Evolutionary conservation across 345 rosid species (phyloP).

Genomic region (Theobroma cacao): DNA sequence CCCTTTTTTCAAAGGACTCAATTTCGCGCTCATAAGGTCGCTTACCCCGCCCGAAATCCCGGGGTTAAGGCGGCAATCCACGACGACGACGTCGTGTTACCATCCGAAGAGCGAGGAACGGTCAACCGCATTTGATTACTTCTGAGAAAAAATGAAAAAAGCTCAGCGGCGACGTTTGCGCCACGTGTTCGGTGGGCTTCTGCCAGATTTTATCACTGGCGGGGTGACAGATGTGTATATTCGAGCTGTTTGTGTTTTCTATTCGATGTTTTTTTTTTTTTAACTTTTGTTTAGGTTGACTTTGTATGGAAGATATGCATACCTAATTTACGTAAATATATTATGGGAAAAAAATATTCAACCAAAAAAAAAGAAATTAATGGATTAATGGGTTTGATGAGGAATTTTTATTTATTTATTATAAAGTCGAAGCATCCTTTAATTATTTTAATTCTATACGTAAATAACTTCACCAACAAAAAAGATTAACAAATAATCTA

Average conservation of each 20-base stretch:
- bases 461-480: too few species aligned
- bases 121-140: conserved; percentile 58
- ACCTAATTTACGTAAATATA: conserved; percentile 9
- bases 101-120: conserved; percentile 26
- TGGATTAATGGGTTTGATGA: not conserved
- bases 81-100: conserved; percentile 36
- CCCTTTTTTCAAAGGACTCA: conserved; percentile 75
- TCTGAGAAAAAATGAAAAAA: too few species aligned
- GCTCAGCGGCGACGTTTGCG: conserved; percentile 12
- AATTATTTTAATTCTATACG: too few species aligned
- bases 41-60: conserved; percentile 73
- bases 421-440: not conserved
- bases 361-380: not conserved
- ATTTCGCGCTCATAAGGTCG: conserved; percentile 78
- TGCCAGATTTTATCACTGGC: conserved; percentile 42
- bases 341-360: not conserved
- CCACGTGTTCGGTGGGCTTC: conserved; percentile 34
- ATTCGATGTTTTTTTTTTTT: not conserved
- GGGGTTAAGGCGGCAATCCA: conserved; percentile 33
- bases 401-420: not conserved
- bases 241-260: not conserved
- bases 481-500: too few species aligned
- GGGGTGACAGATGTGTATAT: conserved; percentile 24
- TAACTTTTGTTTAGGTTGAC: conserved; percentile 2
- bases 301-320: not conserved